These are phyloP conservation scores for Dionaea muscipula DNA, from an alignment of 179 eudicot species.

Conservation along the genomic window DNA sequence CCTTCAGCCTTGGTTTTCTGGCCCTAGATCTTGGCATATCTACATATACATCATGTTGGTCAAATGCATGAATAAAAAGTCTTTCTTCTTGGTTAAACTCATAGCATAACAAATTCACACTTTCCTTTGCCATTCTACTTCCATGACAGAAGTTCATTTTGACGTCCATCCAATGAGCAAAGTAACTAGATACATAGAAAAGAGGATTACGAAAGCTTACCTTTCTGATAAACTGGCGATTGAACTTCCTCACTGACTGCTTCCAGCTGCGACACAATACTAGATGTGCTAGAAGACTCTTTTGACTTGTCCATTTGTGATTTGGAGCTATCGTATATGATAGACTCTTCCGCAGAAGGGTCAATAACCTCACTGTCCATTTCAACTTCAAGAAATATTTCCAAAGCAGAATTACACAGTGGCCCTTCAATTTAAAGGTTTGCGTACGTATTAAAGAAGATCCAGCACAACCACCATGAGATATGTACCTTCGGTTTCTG, in stretches of 20 bases:
- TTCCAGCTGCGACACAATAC: constrained; percentile 38
- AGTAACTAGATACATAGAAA: background rate
- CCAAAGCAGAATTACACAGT: constrained; percentile 2
- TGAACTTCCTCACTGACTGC: constrained; percentile 40
- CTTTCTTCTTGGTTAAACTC: background rate
- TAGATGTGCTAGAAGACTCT: constrained; percentile 30
- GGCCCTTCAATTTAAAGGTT: constrained; percentile 3
- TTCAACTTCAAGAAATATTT: constrained; percentile 19
- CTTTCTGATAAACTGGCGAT: constrained; percentile 38
- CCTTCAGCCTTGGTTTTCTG: constrained; percentile 29
- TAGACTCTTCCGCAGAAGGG: constrained; percentile 16
- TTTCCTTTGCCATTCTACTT: background rate
- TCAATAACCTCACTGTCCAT: constrained; percentile 36
- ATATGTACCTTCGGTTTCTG: constrained; percentile 25
- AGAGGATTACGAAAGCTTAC: constrained; percentile 13
- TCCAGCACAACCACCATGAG: background rate
- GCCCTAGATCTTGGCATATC: constrained; percentile 21
- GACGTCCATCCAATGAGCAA: background rate
- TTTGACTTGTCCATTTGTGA: constrained; percentile 22
- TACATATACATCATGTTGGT: background rate
- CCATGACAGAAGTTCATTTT: background rate
- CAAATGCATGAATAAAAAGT: background rate
- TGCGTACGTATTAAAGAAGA: background rate
- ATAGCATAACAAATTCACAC: background rate
- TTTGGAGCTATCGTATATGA: constrained; percentile 11